phyloP scores from a whole-genome alignment of 257 asterid genomes.

The Solanum chmielewskii region DNA sequence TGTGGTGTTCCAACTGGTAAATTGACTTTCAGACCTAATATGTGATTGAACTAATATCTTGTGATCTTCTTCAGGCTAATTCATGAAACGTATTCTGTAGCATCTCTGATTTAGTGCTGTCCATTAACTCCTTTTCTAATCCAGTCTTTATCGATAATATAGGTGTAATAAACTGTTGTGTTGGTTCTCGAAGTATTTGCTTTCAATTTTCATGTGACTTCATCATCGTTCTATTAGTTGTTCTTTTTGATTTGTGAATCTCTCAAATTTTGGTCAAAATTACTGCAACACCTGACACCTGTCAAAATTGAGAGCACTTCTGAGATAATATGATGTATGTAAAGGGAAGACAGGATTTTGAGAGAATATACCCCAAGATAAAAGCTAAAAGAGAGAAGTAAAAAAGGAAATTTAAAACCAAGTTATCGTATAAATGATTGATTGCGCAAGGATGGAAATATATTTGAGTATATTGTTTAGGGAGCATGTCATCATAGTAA shows the following conservation, averaged over 20 bases:
- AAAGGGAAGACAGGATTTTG: not conserved
- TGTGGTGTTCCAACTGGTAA: conserved; percentile 98
- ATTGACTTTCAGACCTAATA: not conserved
- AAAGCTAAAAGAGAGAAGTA: not conserved
- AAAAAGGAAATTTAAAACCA: not conserved
- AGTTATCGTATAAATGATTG: not conserved
- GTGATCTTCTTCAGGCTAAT: not conserved
- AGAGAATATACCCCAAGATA: not conserved
- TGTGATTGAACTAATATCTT: not conserved
- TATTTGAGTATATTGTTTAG: not conserved
- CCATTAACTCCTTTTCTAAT: not conserved
- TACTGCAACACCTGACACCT: not conserved
- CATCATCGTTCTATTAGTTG: not conserved
- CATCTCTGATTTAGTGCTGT: not conserved
- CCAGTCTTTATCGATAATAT: not conserved
- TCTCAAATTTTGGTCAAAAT: not conserved
- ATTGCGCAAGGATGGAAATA: not conserved
- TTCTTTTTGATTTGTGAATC: not conserved
- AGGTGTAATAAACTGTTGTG: not conserved
- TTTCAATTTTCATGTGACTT: not conserved
- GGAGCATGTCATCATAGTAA: not conserved
- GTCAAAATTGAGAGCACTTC: not conserved
- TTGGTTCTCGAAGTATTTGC: not conserved
- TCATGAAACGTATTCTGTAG: not conserved
- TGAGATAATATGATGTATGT: not conserved